A percentile compares a stretch with the other conserved stretches of the same genome.
Evolutionary conservation across 495 filamentous ascomycete genomes (phyloP).

Genomic region (Hamigera avellanea): DNA sequence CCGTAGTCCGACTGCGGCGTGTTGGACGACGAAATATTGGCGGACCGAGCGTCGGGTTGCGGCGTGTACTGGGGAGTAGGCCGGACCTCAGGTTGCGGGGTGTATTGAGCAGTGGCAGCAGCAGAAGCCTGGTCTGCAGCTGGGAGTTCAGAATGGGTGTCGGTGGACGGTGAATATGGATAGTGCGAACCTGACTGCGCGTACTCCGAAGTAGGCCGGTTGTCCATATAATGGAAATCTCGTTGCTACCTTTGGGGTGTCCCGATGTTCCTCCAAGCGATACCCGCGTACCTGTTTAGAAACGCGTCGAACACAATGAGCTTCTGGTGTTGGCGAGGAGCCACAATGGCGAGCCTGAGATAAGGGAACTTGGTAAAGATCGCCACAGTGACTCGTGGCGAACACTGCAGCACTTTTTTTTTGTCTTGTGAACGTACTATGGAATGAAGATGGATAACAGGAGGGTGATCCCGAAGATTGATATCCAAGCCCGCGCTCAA

Average conservation of each 20-base stretch:
- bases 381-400: slow-evolving; percentile 6
- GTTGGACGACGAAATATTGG: slow-evolving; percentile 53
- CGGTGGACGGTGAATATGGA: slow-evolving; percentile 61
- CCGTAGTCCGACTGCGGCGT: slow-evolving; percentile 86
- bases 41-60: slow-evolving; percentile 66
- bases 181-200: slow-evolving; percentile 97
- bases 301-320: slow-evolving; percentile 22
- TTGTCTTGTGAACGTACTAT: slow-evolving; percentile 11
- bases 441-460: slow-evolving; percentile 5
- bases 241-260: background rate
- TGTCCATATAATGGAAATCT: slow-evolving; percentile 48
- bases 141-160: slow-evolving; percentile 67
- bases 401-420: slow-evolving; percentile 1
- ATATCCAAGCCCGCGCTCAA: slow-evolving; percentile 2
- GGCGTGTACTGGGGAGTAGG: slow-evolving; percentile 42
- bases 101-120: slow-evolving; percentile 45
- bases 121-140: slow-evolving; percentile 81
- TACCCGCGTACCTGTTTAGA: slow-evolving; percentile 12
- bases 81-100: slow-evolving; percentile 34
- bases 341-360: background rate
- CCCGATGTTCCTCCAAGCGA: slow-evolving; percentile 14
- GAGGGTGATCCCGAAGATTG: slow-evolving; percentile 20
- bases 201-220: slow-evolving; percentile 84
- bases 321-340: slow-evolving; percentile 9
- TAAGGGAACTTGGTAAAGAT: slow-evolving; percentile 6